Conservation (phyloP, 495 filamentous ascomycete genomes). For the Hypoxylon intermedium region DNA sequence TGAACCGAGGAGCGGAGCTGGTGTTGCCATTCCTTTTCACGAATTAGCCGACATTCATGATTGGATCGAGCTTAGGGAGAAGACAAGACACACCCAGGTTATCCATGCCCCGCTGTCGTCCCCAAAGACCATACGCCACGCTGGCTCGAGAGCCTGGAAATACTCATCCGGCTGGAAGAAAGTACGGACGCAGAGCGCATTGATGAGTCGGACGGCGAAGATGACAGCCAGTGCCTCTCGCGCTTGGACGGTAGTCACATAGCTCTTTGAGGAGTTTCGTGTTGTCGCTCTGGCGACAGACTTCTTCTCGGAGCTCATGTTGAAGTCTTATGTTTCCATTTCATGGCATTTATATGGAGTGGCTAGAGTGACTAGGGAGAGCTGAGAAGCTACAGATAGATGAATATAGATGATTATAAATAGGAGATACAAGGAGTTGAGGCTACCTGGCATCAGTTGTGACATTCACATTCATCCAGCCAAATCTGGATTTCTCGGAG, state of each 20-base stretch:
- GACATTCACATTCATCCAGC: slow-evolving; percentile 9
- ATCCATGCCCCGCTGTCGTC: slow-evolving; percentile 81
- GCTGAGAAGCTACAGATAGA: not conserved
- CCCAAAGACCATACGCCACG: slow-evolving; percentile 90
- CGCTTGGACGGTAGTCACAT: slow-evolving; percentile 33
- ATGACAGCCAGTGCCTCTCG: slow-evolving; percentile 67
- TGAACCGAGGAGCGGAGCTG: slow-evolving; percentile 93
- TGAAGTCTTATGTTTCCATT: slow-evolving; percentile 19
- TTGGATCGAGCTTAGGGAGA: not conserved
- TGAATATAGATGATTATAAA: slow-evolving; percentile 9
- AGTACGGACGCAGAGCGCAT: slow-evolving; percentile 83
- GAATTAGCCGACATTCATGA: slow-evolving; percentile 24
- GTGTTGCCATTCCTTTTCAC: slow-evolving; percentile 85
- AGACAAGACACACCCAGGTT: slow-evolving; percentile 93
- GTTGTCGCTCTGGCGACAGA: slow-evolving; percentile 11
- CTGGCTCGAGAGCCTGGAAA: slow-evolving; percentile 94
- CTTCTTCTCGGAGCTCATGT: slow-evolving; percentile 36
- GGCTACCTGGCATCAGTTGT: slow-evolving; percentile 33
- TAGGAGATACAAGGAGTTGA: slow-evolving; percentile 25
- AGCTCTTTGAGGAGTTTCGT: slow-evolving; percentile 10
- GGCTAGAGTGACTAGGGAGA: not conserved
- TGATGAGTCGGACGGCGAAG: slow-evolving; percentile 78
- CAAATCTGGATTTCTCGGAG: slow-evolving; percentile 36
- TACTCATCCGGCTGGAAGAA: slow-evolving; percentile 99
- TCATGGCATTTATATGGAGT: slow-evolving; percentile 7